Evolutionary conservation across 805 yeast species (phyloP).

Genomic region (Saturnispora mendoncae): DNA sequence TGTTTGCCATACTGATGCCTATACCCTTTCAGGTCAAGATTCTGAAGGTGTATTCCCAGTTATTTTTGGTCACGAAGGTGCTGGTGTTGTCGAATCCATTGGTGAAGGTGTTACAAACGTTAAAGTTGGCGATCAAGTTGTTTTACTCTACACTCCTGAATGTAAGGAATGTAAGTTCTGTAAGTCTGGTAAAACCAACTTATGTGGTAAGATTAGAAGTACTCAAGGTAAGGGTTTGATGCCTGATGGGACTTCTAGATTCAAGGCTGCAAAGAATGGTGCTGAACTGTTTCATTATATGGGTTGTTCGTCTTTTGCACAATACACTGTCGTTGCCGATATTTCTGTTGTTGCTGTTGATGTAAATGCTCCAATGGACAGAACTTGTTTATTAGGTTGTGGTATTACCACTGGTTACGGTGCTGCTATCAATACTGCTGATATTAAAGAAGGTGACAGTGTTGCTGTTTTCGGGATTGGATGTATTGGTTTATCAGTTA

Average conservation of each 20-base stretch:
- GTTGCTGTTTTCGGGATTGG: slow-evolving; percentile 98
- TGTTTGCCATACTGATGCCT: slow-evolving; percentile 98
- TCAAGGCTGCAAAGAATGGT: slow-evolving; percentile 61
- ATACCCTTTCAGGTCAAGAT: slow-evolving; percentile 87
- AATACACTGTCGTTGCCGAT: slow-evolving; percentile 96
- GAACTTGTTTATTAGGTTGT: slow-evolving; percentile 90
- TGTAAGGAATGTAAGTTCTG: slow-evolving; percentile 95
- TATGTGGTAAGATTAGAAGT: slow-evolving; percentile 91
- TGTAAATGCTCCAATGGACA: slow-evolving; percentile 73
- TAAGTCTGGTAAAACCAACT: slow-evolving; percentile 87
- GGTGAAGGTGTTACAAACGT: slow-evolving; percentile 92
- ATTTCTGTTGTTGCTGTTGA: slow-evolving; percentile 91
- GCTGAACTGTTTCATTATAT: slow-evolving; percentile 81
- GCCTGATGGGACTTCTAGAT: slow-evolving; percentile 97
- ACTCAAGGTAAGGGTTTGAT: slow-evolving; percentile 97
- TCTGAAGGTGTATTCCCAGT: slow-evolving; percentile 96
- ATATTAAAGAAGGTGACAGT: slow-evolving; percentile 83
- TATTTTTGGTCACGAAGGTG: slow-evolving; percentile 95
- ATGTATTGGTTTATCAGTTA: slow-evolving; percentile 91
- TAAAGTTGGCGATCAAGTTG: slow-evolving; percentile 87
- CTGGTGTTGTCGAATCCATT: slow-evolving; percentile 89
- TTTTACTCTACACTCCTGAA: slow-evolving; percentile 94
- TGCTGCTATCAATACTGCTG: slow-evolving; percentile 91
- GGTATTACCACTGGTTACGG: slow-evolving; percentile 99
- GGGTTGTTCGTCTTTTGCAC: slow-evolving; percentile 97